Conservation (phyloP, 805 yeast genomes). For the Candida ortonii region DNA sequence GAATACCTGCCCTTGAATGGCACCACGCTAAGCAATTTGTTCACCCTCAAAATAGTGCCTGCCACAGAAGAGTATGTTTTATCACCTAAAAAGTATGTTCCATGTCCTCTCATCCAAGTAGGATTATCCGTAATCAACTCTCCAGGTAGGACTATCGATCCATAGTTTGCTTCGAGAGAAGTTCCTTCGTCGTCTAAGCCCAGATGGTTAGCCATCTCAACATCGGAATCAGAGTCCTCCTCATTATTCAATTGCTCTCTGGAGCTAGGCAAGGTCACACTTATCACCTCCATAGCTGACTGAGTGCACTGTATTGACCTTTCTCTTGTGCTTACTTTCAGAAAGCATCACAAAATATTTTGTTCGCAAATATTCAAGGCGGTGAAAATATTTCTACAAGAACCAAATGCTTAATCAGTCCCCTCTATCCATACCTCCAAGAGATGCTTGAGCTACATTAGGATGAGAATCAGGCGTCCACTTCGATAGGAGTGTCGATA, state of each 20-base stretch:
- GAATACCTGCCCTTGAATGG: constrained; percentile 85
- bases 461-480: too few species aligned
- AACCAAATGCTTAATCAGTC: too few species aligned
- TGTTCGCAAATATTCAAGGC: too few species aligned
- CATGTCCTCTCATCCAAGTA: constrained; percentile 98
- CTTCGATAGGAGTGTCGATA: too few species aligned
- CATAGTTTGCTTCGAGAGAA: constrained; percentile 2
- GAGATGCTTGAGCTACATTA: too few species aligned
- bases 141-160: constrained; percentile 82
- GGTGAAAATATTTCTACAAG: too few species aligned
- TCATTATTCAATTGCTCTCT: constrained; percentile 14
- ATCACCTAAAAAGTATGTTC: constrained; percentile 77
- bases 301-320: too few species aligned
- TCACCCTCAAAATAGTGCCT: constrained; percentile 83
- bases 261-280: constrained; percentile 25
- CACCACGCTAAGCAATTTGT: constrained; percentile 77
- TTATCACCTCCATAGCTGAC: constrained; percentile 25
- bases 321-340: too few species aligned
- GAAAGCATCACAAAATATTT: too few species aligned
- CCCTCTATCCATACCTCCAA: too few species aligned
- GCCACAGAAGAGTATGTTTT: constrained; percentile 88
- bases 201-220: too few species aligned
- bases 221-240: constrained; percentile 22
- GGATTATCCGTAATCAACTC: constrained; percentile 95
- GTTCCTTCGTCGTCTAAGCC: constrained; percentile 10